Conservation (phyloP, 78 protist species). For the Salpingoeca rosetta region DNA sequence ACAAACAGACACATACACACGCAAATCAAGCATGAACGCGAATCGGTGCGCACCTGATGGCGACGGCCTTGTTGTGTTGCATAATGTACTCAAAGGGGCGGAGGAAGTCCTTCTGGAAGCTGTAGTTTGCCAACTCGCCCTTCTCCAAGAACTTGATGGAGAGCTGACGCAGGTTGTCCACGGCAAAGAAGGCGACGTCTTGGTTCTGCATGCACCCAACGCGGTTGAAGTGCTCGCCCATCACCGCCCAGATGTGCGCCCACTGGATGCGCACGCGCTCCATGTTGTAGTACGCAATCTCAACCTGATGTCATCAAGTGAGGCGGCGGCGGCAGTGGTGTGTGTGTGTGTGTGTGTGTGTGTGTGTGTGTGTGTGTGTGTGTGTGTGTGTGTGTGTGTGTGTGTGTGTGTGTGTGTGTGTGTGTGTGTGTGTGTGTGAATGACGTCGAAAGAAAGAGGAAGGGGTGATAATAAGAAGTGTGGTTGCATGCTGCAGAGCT, state of each 20-base stretch:
- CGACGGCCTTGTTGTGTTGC: not conserved
- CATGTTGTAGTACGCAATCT: conserved; percentile 80
- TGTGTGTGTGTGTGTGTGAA: no score
- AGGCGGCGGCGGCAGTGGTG: no score
- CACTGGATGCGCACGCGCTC: conserved; percentile 84
- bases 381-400: no score
- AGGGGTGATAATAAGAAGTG: no score
- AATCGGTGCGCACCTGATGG: not conserved
- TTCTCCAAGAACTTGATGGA: conserved; percentile 82
- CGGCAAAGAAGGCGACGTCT: conserved; percentile 70
- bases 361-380: no score
- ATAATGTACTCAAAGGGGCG: conserved; percentile 83
- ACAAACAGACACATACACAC: no score
- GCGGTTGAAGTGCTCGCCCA: conserved; percentile 60
- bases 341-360: no score
- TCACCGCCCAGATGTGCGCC: conserved; percentile 77
- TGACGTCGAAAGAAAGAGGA: no score
- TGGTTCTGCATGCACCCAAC: conserved; percentile 60
- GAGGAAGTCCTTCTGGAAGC: conserved; percentile 90
- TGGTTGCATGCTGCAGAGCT: no score
- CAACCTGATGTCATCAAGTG: no score
- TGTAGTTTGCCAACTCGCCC: conserved; percentile 75
- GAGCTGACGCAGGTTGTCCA: conserved; percentile 92
- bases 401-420: no score
- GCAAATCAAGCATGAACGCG: no score